These are phyloP conservation scores for Oryza punctata DNA, from an alignment of 176 grass and related monocot genomes.

Conservation along the genomic window DNA sequence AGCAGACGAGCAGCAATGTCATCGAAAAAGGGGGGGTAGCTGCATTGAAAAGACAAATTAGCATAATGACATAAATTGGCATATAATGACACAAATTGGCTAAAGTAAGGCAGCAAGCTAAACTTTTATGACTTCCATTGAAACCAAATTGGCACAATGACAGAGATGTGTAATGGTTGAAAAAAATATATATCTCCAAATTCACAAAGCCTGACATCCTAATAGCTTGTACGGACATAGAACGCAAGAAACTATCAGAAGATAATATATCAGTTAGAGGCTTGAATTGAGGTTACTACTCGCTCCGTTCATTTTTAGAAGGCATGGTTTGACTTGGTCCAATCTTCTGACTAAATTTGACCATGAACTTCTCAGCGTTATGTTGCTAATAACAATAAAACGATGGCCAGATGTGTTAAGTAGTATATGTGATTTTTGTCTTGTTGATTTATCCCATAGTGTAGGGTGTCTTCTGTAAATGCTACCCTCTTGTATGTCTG, in stretches of 20 bases:
- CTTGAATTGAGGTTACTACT: neutral
- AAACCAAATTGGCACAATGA: conserved; percentile 31
- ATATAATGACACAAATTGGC: neutral
- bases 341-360: neutral
- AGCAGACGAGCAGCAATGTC: conserved; percentile 93
- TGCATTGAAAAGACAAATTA: conserved; percentile 54
- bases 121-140: conserved; percentile 15
- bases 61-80: neutral
- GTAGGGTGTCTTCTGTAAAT: neutral
- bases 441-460: neutral
- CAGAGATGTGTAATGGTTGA: conserved; percentile 12
- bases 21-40: conserved; percentile 93
- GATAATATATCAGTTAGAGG: neutral
- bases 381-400: conserved; percentile 1
- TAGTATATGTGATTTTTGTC: neutral
- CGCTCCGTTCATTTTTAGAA: neutral
- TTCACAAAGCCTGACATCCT: conserved; percentile 24
- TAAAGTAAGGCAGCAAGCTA: conserved; percentile 27
- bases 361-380: neutral
- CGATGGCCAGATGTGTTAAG: neutral
- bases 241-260: conserved; percentile 29
- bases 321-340: neutral
- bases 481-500: neutral
- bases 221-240: conserved; percentile 13
- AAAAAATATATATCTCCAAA: conserved; percentile 31